Evolutionary conservation across 148 eudicot species (phyloP), one percentile per base, ranked within the genome.

Genomic region (Fagopyrum tataricum): DNA sequence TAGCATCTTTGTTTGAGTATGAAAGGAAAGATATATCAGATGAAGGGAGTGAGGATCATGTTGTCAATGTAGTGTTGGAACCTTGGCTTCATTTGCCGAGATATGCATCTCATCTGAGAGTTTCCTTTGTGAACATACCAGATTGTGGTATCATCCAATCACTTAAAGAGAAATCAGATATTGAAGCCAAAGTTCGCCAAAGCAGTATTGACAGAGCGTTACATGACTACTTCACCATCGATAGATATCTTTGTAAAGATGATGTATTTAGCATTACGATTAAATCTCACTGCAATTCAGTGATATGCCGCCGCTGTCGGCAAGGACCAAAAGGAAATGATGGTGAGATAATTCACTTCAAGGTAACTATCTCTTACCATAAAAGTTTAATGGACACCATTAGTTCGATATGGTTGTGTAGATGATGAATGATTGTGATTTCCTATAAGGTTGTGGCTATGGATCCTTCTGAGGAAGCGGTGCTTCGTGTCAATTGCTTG

Each of bases 51-150:
- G 74, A 75, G 37, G 73, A 72, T 26, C 84, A 80, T 78, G 71
- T 55, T 26, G 84, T 91, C 71, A 77, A 66, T 75, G 18, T 94
- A 78, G 64, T 79, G 74, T 73, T 94, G 78, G 79, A 94, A 79
- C 85, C 98, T 85, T 89, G 78, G 81, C 67, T 74, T 71, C 81
- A 82, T 82, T 78, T 80, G 74, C 96, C 96, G 37, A 84, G 86
- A 71, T 89, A 87, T 69, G 97, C 98, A 61, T 94, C 98, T 67
- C 97, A 91, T 79, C 76, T 94, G 74, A 88, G 97, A 84, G 82
- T 87, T 66, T 85, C 98, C 44, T 89, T 91, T 82, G 92, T 94
- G 67, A 91, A 89, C 84, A 84, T 94, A 78, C 98, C 98, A 2
- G 89, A 94, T 81, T 89, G 93, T 75, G 92, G 93, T 74, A 82